Conservation (phyloP, 331 rosid genomes). For the Erythrophleum ivorense region DNA sequence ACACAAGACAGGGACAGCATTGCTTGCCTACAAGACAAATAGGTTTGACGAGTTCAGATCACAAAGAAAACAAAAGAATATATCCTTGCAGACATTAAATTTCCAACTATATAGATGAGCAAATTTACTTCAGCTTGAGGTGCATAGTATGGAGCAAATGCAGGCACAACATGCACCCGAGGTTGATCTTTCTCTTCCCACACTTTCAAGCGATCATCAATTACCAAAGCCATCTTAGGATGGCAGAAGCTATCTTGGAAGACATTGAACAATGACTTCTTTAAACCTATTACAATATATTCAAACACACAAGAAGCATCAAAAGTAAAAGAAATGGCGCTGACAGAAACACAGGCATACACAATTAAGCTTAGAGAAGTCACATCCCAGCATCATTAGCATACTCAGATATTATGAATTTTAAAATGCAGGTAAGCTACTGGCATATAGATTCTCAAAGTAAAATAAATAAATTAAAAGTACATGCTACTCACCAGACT, state of each 20-base stretch:
- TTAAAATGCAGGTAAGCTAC: not conserved
- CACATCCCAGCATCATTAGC: constrained; percentile 21
- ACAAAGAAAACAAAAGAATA: constrained; percentile 19
- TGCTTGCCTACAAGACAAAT: constrained; percentile 70
- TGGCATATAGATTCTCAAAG: constrained; percentile 27
- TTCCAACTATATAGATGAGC: constrained; percentile 34
- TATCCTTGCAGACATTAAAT: constrained; percentile 31
- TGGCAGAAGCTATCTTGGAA: constrained; percentile 90
- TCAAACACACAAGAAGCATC: constrained; percentile 20
- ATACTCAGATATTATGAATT: not conserved
- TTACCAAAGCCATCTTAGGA: constrained; percentile 96
- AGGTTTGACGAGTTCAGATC: constrained; percentile 41
- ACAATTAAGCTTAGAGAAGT: constrained; percentile 6
- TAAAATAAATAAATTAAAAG: constrained; percentile 32
- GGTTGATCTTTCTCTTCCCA: constrained; percentile 99
- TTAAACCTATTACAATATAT: constrained; percentile 63
- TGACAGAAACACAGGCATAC: constrained; percentile 28
- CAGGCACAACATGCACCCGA: constrained; percentile 98
- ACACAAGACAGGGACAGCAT: constrained; percentile 86
- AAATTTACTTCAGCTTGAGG: constrained; percentile 93
- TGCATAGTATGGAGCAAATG: constrained; percentile 97
- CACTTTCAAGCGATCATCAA: constrained; percentile 99
- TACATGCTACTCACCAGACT: constrained; percentile 75
- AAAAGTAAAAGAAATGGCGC: constrained; percentile 24
- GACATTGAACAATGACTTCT: constrained; percentile 92